Conservation (phyloP, 2,329 filamentous ascomycete species). For the Beauveria asiatica region DNA sequence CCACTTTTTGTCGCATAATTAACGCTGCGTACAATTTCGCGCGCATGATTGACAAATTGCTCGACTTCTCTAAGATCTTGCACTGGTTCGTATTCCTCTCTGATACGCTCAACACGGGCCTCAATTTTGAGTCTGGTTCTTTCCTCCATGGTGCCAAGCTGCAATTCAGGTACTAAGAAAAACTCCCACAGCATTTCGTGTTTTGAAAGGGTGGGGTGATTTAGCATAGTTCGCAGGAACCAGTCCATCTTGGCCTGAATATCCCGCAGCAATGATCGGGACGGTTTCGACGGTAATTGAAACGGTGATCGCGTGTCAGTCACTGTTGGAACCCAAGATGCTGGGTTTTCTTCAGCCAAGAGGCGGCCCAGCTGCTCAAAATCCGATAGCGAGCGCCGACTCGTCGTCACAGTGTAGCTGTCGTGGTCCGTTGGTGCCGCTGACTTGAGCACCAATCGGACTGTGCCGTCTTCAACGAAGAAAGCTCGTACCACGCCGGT, state of each 20-base stretch:
- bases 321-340: constrained; percentile 84
- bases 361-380: constrained; percentile 86
- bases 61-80: constrained; percentile 82
- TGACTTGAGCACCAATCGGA: constrained; percentile 88
- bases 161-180: constrained; percentile 90
- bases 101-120: constrained; percentile 71
- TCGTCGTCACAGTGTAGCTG: constrained; percentile 90
- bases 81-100: constrained; percentile 81
- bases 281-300: constrained; percentile 86
- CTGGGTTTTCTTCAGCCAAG: constrained; percentile 81
- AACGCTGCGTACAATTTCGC: constrained; percentile 79
- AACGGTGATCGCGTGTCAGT: constrained; percentile 77
- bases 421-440: constrained; percentile 74
- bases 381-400: constrained; percentile 75
- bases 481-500: constrained; percentile 92
- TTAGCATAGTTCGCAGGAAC: constrained; percentile 78
- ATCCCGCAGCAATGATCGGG: constrained; percentile 75
- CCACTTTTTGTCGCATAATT: constrained; percentile 77
- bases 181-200: constrained; percentile 99
- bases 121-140: constrained; percentile 81
- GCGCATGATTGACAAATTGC: constrained; percentile 82
- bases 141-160: constrained; percentile 81
- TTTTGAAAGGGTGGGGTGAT: constrained; percentile 85
- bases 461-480: constrained; percentile 92
- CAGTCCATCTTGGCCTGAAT: constrained; percentile 79